Base-by-base conservation (phyloP, 345 rosid species). In the Eucalyptus tenuipes region DNA sequence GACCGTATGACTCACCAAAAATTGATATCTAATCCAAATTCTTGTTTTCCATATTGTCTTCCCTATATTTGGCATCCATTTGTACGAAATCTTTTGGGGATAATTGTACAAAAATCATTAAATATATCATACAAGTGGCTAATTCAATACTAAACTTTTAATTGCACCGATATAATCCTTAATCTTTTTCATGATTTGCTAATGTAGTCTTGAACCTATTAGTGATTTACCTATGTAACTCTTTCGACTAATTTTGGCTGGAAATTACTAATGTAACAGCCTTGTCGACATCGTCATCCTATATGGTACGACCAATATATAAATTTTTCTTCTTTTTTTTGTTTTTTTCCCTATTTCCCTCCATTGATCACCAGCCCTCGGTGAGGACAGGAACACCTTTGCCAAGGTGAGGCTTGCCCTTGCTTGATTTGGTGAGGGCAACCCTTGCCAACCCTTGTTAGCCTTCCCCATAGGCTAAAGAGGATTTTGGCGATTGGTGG, bases 261-360 rank as follows among this genome's bases (percentile, higher is more conserved):
- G 0, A 71, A 71, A 64, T n/a, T 64, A 15, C 8, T 64, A 61
- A 61, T 6, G 6, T 61, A 2, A 6, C 3, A 12, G 0, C n/a
- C 16, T 3, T 6, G 4, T 61, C 5, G 3, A 25, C 13, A 25
- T 25, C 14, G 9, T 13, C 8, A 15, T 64, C 37, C 37, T n/a
- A 64, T n/a, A 31, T 64, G 4, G 18, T 0, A 29, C 5, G 1
- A 0, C 0, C 1, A 0, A 0, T 4, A 7, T 1, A 29, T 14
- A 55, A 22, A 3, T 53, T 8, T 20, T 53, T 53, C 1, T 55
- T 57, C 13, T 3, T 55, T 53, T 4, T 8, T 0, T 10, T 57
- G 1, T 61, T 4, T 13, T 64, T 61, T 13, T 13, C 10, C 20
- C 6, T 64, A 7, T 14, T 64, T n/a, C 37, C 37, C 20, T n/a